Conservation (phyloP, 2,329 filamentous ascomycete genomes). For the Bipolaris victoriae region DNA sequence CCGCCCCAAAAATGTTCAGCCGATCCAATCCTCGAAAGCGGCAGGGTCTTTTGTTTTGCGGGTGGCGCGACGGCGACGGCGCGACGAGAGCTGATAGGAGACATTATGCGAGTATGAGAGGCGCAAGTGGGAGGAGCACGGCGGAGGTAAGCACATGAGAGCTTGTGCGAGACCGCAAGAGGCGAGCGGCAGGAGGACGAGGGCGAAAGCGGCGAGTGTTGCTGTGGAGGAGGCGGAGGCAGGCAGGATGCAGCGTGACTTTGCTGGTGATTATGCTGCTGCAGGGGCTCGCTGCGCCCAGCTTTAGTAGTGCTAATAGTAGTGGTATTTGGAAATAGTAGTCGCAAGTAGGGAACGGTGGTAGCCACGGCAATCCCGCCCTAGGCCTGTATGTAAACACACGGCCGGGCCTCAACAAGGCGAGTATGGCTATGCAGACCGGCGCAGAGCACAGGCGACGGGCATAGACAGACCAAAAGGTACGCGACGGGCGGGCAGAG, state of each 20-base stretch:
- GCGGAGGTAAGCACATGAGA: constrained; percentile 48
- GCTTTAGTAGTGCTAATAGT: constrained; percentile 26
- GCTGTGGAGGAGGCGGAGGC: constrained; percentile 9
- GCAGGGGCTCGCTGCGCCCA: constrained; percentile 27
- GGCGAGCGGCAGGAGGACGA: constrained; percentile 21
- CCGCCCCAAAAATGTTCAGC: constrained; percentile 32
- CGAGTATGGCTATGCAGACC: constrained; percentile 22
- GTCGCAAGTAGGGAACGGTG: constrained; percentile 13
- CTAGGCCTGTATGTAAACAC: constrained; percentile 18
- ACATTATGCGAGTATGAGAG: constrained; percentile 45
- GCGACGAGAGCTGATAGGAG: constrained; percentile 42
- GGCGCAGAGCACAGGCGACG: constrained; percentile 16
- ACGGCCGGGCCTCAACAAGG: constrained; percentile 13
- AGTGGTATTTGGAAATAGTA: constrained; percentile 11
- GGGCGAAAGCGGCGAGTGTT: constrained; percentile 5
- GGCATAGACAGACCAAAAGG: constrained; percentile 10
- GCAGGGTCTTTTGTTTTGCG: constrained; percentile 45
- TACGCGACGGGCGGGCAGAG: constrained; percentile 18
- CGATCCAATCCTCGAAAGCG: constrained; percentile 43
- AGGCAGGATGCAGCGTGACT: constrained; percentile 24
- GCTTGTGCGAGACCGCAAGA: constrained; percentile 38
- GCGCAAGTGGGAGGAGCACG: constrained; percentile 45
- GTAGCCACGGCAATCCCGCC: constrained; percentile 19
- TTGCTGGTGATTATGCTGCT: constrained; percentile 16
- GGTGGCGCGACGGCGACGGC: constrained; percentile 41